Evolutionary conservation across 225 moss, liverwort and hornwort genomes (phyloP), one percentile per base, ranked within the genome.

Genomic region (Climacium dendroides): DNA sequence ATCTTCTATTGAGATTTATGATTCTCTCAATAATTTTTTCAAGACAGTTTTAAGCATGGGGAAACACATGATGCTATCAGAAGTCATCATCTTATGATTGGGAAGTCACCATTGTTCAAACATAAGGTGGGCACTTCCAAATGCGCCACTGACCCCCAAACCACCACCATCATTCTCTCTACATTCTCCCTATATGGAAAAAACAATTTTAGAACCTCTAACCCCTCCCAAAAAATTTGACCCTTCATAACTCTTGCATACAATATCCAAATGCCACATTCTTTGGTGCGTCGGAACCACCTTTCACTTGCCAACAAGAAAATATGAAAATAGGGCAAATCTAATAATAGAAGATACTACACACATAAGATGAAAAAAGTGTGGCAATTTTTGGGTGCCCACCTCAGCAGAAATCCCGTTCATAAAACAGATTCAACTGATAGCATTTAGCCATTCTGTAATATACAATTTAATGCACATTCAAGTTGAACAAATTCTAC

Each of bases 31-130:
- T 45, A 19, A 6, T 47, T 18, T 16, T 29, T 45, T 32, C 32
- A 19, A 48, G 3, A 74, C 4, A 52, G 0, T 15, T 75, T 52
- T 3, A 7, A 34, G 5, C 2, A 1, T 19, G 0, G 0, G 2
- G 14, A 34, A 52, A 12, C 2, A 34, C 3, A 50, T 13, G 8
- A 34, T 34, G 8, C 8, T 75, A 23, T 52, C 34, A 1, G 13
- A 22, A 50, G 2, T 32, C 1, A 7, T 34, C 50, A 50, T 34
- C 20, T 48, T 74, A 32, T 32, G 3, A 74, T 26, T 32, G 20
- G 4, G 0, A 74, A 45, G 11, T 45, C 6, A 45, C 2, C 30
- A 30, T 6, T 6, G 2, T 73, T 47, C 47, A 45, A 69, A 2
- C 7, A 24, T 13, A 43, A 15, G 9, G 9, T 41, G 3, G 2